Evolutionary conservation across 1,284 basidiomycete genomes (phyloP).

Genomic region (Irpex sp.): DNA sequence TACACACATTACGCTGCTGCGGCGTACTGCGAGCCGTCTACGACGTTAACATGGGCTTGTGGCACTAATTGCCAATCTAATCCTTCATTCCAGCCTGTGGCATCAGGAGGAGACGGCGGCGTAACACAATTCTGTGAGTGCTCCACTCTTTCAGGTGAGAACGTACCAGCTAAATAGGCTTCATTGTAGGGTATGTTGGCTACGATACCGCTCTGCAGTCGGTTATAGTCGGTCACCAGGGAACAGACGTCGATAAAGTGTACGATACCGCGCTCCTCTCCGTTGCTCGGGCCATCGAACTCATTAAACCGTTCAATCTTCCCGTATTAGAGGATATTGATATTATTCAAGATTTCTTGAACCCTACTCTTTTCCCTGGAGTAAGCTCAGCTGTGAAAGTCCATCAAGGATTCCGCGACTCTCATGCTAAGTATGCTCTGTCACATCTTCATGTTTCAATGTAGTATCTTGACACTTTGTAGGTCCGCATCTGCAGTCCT

Average conservation of each 20-base stretch:
- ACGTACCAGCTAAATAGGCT: neutral
- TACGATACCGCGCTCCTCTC: slow-evolving; percentile 14
- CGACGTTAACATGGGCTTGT: slow-evolving; percentile 30
- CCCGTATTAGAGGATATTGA: slow-evolving; percentile 29
- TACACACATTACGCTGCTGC: slow-evolving; percentile 35
- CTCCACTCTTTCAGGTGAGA: neutral
- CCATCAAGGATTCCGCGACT: slow-evolving; percentile 51
- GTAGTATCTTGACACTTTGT: neutral
- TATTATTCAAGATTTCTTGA: slow-evolving; percentile 22
- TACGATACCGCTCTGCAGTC: slow-evolving; percentile 37
- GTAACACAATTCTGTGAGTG: slow-evolving; percentile 39
- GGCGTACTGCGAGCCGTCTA: slow-evolving; percentile 29
- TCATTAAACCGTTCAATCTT: slow-evolving; percentile 13
- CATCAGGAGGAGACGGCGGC: slow-evolving; percentile 58
- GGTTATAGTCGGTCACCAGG: slow-evolving; percentile 49
- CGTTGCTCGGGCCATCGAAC: no score
- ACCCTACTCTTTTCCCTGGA: slow-evolving; percentile 48
- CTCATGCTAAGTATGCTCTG: slow-evolving; percentile 43
- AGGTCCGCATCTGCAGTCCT: slow-evolving; percentile 31
- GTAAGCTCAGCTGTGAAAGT: slow-evolving; percentile 39
- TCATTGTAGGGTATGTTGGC: slow-evolving; percentile 37
- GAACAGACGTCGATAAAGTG: slow-evolving; percentile 44
- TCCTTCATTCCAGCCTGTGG: slow-evolving; percentile 48
- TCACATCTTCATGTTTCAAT: neutral
- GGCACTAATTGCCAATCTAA: slow-evolving; percentile 40